Conservation (phyloP, 2,329 filamentous ascomycete species). For the Acephala macrosclerotiorum region DNA sequence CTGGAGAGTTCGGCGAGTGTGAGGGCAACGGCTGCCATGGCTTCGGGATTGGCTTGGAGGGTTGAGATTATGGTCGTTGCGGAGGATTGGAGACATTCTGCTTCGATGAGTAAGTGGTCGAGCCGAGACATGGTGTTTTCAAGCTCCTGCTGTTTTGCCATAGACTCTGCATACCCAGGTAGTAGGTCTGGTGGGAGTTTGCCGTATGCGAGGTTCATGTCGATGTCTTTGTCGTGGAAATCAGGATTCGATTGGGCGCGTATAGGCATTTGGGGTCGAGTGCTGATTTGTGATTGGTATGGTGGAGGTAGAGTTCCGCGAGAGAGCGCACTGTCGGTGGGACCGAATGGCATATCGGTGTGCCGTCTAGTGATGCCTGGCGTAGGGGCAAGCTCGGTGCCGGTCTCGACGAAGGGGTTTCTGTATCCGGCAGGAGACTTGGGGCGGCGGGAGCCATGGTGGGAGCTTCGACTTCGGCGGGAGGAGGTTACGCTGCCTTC, state of each 20-base stretch:
- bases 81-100: conserved; percentile 86
- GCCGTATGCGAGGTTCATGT: conserved; percentile 93
- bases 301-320: conserved; percentile 32
- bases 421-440: conserved; percentile 29
- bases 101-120: conserved; percentile 82
- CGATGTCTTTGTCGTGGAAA: conserved; percentile 61
- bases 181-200: conserved; percentile 74
- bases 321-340: conserved; percentile 22
- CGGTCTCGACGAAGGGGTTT: conserved; percentile 36
- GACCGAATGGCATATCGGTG: conserved; percentile 35
- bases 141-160: conserved; percentile 61
- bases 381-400: conserved; percentile 18
- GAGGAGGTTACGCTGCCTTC: conserved; percentile 38
- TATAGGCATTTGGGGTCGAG: conserved; percentile 7
- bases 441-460: conserved; percentile 33
- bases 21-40: conserved; percentile 91
- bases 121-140: conserved; percentile 76
- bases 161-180: conserved; percentile 12
- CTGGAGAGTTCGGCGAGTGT: conserved; percentile 91
- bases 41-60: conserved; percentile 83
- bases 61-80: conserved; percentile 84
- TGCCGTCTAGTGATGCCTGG: conserved; percentile 37
- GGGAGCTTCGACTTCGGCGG: conserved; percentile 34
- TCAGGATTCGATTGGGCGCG: conserved; percentile 40
- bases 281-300: conserved; percentile 29